A percentile compares a stretch with the other conserved stretches of the same genome.
Evolutionary conservation across 768 basidiomycete genomes (phyloP).

Genomic region (Suillus subaureus): DNA sequence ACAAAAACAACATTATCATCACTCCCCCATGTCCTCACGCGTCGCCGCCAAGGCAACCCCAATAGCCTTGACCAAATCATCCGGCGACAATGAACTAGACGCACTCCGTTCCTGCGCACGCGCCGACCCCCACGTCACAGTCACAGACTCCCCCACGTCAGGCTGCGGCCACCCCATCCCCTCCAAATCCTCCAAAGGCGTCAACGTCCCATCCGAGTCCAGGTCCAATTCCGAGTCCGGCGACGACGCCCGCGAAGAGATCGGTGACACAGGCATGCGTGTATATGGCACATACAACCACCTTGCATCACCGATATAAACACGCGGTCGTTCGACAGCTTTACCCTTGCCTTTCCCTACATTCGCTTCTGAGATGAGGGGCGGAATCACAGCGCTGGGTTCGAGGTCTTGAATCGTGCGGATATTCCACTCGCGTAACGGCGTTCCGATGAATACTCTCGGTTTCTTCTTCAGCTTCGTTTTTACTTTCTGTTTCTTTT

Average conservation of each 20-base stretch:
- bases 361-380: background rate
- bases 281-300: conserved; percentile 23
- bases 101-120: background rate
- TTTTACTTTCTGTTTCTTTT: background rate
- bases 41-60: conserved; percentile 23
- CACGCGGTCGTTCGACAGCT: conserved; percentile 12
- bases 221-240: conserved; percentile 3
- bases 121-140: conserved; percentile 23
- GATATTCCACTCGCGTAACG: conserved; percentile 27
- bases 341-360: conserved; percentile 6
- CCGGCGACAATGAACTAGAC: conserved; percentile 19
- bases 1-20: background rate
- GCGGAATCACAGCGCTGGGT: conserved; percentile 6
- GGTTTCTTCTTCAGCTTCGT: conserved; percentile 12
- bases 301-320: conserved; percentile 22
- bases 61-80: conserved; percentile 28
- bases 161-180: conserved; percentile 32
- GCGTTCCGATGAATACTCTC: conserved; percentile 28
- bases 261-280: conserved; percentile 19
- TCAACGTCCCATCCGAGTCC: conserved; percentile 16
- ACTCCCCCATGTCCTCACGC: background rate
- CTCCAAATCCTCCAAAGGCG: conserved; percentile 15
- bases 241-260: conserved; percentile 16
- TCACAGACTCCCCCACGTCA: conserved; percentile 31
- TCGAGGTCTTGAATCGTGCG: conserved; percentile 25